Conservation (phyloP, 805 yeast genomes). For the Pichia membranifaciens region DNA sequence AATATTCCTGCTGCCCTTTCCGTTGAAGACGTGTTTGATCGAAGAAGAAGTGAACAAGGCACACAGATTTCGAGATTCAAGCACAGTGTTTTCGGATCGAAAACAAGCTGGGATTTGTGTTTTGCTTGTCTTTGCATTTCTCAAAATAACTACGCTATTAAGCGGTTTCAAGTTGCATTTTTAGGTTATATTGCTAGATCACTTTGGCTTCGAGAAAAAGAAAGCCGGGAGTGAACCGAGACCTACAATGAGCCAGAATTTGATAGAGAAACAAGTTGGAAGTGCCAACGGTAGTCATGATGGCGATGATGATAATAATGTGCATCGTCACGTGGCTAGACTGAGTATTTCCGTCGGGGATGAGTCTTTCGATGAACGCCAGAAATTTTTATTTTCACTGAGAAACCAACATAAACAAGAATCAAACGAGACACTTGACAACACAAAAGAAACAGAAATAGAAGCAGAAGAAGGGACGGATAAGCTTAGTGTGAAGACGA, state of each 20-base stretch:
- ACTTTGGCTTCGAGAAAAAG: no score
- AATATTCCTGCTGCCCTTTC: no score
- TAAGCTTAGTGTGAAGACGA: neutral
- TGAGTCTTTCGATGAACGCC: slow-evolving; percentile 14
- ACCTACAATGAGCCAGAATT: neutral
- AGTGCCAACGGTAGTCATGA: no score
- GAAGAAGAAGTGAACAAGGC: neutral
- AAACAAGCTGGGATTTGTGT: no score
- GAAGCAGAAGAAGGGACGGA: neutral
- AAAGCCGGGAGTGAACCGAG: neutral
- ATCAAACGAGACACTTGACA: neutral
- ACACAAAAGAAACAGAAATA: neutral
- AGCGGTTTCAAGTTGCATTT: no score
- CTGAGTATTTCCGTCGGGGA: slow-evolving; percentile 26
- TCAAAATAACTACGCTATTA: no score
- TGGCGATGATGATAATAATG: slow-evolving; percentile 13
- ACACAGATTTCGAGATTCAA: neutral
- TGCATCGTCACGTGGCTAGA: slow-evolving; percentile 26
- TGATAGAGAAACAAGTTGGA: neutral
- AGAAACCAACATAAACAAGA: neutral
- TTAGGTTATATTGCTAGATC: no score
- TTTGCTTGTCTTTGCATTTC: no score
- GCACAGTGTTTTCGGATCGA: no score
- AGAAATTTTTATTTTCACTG: slow-evolving; percentile 15
- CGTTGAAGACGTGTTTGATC: no score